Evolutionary conservation across 2,329 filamentous ascomycete genomes (phyloP), one percentile per base, ranked within the genome.

Genomic region (Decorospora gaudefroyi): DNA sequence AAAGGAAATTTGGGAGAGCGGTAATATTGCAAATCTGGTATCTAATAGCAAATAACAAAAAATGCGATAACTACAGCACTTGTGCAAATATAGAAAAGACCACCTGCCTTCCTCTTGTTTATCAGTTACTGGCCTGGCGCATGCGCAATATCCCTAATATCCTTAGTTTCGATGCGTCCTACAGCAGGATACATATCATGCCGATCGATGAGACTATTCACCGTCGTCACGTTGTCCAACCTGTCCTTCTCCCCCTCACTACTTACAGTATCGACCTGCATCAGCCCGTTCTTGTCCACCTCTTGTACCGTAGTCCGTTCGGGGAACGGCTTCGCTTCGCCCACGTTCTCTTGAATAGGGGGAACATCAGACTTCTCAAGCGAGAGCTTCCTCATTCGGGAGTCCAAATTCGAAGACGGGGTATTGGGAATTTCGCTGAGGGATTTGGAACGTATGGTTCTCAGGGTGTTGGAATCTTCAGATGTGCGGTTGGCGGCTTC

Each of bases 141-240:
- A 42, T 69, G 61, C 16, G 64, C 54, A 25, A 57, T 59, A 5
- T 65, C 59, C 38, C 66, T 55, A 37, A 72, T 64, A 42, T 74
- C 69, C 43, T 66, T 70, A 4, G 72, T 74, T 22, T 67, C 66
- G 19, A 70, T 59, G 15, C 68, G 53, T 3, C 66, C 65, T 13
- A 67, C 47, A 1, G 62, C 65, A 32, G 56, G 55, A 49, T 69
- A 75, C 62, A 73, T 72, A 49, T 76, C 74, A 51, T 76, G 74
- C 42, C 74, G 53, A 47, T 69, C 69, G 26, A 73, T 65, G 41
- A 70, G 50, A 32, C 64, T 69, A 16, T 65, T 63, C 19, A 69
- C 57, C 11, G 67, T 69, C 11, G 62, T 66, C 8, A 59, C 61
- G 23, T 63, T 58, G 6, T 42, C 45, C 4, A 69, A 35, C 0